Percentiles rank a stretch among this genome's conserved stretches.
Conservation (phyloP, 805 yeast species). For the Yarrowia yakushimensis region DNA sequence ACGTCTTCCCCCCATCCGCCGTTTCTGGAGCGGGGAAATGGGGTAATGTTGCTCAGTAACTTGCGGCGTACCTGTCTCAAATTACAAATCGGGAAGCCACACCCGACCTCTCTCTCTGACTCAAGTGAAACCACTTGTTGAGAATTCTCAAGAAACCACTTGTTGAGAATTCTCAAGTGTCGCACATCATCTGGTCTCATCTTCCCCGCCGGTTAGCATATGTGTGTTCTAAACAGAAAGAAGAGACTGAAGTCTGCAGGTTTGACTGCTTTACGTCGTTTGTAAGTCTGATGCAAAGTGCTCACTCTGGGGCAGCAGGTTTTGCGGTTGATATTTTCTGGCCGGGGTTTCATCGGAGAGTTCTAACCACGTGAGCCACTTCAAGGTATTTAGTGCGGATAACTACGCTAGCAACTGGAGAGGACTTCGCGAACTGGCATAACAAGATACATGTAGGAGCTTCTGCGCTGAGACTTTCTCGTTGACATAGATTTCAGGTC, state of each 20-base stretch:
- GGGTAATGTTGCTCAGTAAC: not conserved
- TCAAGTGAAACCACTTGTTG: conserved; percentile 2
- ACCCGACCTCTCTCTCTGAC: not conserved
- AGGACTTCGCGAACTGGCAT: not conserved
- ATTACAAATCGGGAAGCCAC: conserved; percentile 4
- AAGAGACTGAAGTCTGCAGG: not conserved
- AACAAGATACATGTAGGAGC: not conserved
- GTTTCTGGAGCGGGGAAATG: not conserved
- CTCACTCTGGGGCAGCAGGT: not conserved
- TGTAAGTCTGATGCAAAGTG: not conserved
- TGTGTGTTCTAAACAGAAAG: not conserved
- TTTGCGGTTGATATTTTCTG: not conserved
- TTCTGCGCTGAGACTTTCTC: not conserved
- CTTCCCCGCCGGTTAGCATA: conserved; percentile 7
- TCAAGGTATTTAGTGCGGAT: too few relatives aligned
- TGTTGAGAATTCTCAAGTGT: not conserved
- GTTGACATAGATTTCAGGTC: not conserved
- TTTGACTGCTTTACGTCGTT: not conserved
- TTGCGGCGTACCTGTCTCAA: not conserved
- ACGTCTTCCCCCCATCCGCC: not conserved
- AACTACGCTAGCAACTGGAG: not conserved
- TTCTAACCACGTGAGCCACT: not conserved
- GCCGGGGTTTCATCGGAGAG: not conserved
- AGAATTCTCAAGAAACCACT: not conserved
- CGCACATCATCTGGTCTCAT: conserved; percentile 3